These are phyloP conservation scores for Aspergillus vadensis DNA, from an alignment of 2,329 filamentous ascomycete genomes.

Conservation along the genomic window DNA sequence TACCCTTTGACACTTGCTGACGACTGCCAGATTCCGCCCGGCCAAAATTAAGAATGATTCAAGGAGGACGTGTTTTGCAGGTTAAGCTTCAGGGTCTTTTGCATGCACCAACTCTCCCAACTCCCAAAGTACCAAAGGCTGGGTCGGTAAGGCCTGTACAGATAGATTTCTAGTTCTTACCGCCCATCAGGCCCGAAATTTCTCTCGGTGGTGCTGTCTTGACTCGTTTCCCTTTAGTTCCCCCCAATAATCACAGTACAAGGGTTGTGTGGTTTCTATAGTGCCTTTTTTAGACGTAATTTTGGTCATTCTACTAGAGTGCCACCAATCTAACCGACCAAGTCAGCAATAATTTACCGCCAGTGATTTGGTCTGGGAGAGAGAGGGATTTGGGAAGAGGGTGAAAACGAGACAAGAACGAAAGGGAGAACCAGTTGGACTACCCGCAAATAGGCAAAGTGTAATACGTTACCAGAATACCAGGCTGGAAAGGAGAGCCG, in stretches of 20 bases:
- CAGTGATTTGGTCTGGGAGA: slow-evolving; percentile 5
- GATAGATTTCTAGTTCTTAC: neutral
- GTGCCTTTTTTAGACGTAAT: neutral
- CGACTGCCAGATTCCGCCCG: neutral
- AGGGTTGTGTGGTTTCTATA: neutral
- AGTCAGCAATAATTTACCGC: slow-evolving; percentile 8
- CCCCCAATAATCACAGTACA: neutral
- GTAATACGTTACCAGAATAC: slow-evolving; percentile 12
- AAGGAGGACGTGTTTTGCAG: slow-evolving; percentile 15
- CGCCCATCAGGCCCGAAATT: neutral
- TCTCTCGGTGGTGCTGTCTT: neutral
- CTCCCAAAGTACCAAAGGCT: neutral
- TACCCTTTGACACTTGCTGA: neutral
- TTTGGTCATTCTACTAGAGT: neutral
- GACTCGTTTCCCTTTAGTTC: neutral
- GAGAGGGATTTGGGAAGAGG: neutral
- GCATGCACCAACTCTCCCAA: neutral
- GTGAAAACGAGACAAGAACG: neutral
- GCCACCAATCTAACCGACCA: neutral
- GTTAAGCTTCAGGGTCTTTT: slow-evolving; percentile 18
- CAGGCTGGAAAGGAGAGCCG: slow-evolving; percentile 15
- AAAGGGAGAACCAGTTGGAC: slow-evolving; percentile 4
- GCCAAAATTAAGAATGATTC: neutral
- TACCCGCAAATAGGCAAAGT: slow-evolving; percentile 4
- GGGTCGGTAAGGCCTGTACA: neutral